These are phyloP conservation scores for Pelargonium australe DNA, from an alignment of 441 rosid genomes.

Conservation along the genomic window DNA sequence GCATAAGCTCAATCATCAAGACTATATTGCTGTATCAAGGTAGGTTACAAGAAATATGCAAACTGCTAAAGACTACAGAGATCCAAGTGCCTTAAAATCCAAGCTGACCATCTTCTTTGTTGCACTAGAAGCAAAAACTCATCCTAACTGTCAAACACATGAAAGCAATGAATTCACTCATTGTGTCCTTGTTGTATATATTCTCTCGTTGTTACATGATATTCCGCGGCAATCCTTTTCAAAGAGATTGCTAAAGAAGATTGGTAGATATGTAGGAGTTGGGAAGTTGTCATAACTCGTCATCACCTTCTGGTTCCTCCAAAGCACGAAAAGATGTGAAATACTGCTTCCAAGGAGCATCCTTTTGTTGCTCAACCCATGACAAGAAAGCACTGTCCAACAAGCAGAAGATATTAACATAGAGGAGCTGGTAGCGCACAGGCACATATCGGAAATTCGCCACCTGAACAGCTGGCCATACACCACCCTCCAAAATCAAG, in stretches of 20 bases:
- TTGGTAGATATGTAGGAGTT: neutral
- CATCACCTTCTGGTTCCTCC: slow-evolving; percentile 52
- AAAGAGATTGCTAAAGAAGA: slow-evolving; percentile 11
- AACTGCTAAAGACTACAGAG: neutral
- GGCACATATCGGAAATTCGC: slow-evolving; percentile 83
- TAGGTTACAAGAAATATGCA: slow-evolving; percentile 5
- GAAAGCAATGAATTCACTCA: slow-evolving; percentile 3
- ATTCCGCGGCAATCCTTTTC: slow-evolving; percentile 12
- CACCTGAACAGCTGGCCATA: slow-evolving; percentile 85
- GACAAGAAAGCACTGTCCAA: slow-evolving; percentile 87
- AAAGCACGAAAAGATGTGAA: slow-evolving; percentile 45
- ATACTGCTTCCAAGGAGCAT: slow-evolving; percentile 94
- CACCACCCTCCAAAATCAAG: slow-evolving; percentile 74
- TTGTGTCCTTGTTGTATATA: neutral
- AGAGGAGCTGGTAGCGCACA: slow-evolving; percentile 88
- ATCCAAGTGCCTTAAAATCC: too few relatives aligned
- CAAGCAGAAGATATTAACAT: slow-evolving; percentile 85
- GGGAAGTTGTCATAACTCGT: slow-evolving; percentile 30
- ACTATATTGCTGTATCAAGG: neutral
- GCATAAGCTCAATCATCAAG: neutral
- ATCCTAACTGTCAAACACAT: neutral
- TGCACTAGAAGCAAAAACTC: neutral
- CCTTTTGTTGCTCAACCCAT: slow-evolving; percentile 91
- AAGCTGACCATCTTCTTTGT: too few relatives aligned
- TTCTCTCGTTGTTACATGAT: slow-evolving; percentile 12